Evolutionary conservation across 2,329 filamentous ascomycete genomes (phyloP), one percentile per base, ranked within the genome.

Genomic region (Claviceps sp.): DNA sequence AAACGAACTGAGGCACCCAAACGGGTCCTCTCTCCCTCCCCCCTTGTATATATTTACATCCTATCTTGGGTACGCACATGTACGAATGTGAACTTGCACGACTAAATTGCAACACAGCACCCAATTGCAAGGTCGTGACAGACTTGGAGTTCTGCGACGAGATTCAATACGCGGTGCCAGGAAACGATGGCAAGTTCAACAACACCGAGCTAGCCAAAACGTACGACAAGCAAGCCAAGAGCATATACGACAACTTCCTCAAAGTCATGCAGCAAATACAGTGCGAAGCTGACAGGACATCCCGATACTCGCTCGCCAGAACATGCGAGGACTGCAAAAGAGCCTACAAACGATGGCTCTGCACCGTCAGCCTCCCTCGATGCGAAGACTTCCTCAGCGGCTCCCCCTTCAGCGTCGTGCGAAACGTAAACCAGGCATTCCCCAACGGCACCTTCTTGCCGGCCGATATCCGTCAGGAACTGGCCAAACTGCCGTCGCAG

Each of bases 261-360:
- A 87, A 87, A 59, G 88, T 83, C 13, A 74, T 98, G 40, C 80
- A 85, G 56, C 90, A 96, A 63, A 79, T 95, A 23, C 82, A 87
- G 14, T 98, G 93, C 73, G 83, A 95, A 60, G 84, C 88, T 2
- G 78, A 78, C 0, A 69, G 78, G 1, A 82, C 83, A 37, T 80
- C 86, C 14, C 78, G 79, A 56, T 98, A 95, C 69, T 95, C 89
- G 1, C 80, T 97, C 14, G 85, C 81, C 1, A 79, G 82, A 43
- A 79, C 68, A 58, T 98, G 93, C 71, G 67, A 72, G 44, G 78
- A 94, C 66, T 98, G 93, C 68, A 79, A 74, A 16, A 62, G 64
- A 1, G 88, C 88, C 8, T 98, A 98, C 76, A 96, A 94, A 66
- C 75, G 82, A 61, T 98, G 93, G 93, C 82, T 98, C 20, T 98